Evolutionary conservation across 306 rosid genomes (phyloP).

Genomic region (Lathyrus sativus): DNA sequence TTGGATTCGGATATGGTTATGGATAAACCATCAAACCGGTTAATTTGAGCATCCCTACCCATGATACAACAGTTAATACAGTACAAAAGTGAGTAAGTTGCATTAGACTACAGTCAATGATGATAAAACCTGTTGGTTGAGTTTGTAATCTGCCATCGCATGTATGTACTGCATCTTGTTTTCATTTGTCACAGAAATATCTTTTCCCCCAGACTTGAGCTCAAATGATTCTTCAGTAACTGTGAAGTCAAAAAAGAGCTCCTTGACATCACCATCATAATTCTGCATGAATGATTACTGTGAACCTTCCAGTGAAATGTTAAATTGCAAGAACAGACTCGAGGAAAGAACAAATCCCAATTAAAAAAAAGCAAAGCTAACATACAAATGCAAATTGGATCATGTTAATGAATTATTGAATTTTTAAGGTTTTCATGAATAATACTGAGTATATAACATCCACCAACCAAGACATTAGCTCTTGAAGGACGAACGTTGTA

Average conservation of each 20-base stretch:
- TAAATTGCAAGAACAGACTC: constrained; percentile 35
- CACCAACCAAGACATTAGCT: constrained; percentile 26
- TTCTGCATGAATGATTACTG: constrained; percentile 62
- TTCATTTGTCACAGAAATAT: constrained; percentile 77
- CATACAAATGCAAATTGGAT: constrained; percentile 16
- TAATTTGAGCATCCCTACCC: too few relatives aligned
- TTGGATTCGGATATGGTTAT: too few relatives aligned
- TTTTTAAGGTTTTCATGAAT: constrained; percentile 23
- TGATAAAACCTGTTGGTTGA: constrained; percentile 80
- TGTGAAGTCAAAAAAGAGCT: constrained; percentile 87
- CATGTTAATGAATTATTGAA: constrained; percentile 17
- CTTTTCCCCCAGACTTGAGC: constrained; percentile 92
- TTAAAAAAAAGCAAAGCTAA: constrained; percentile 20
- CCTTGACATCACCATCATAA: constrained; percentile 80
- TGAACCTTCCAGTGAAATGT: constrained; percentile 23
- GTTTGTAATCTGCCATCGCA: constrained; percentile 96
- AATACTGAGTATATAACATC: constrained; percentile 17
- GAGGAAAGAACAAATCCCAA: constrained; percentile 19
- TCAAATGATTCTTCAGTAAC: constrained; percentile 96
- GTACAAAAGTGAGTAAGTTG: too few relatives aligned
- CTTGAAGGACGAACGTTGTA: constrained; percentile 30
- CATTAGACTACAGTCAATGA: too few relatives aligned
- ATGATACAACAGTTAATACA: constrained; percentile 16
- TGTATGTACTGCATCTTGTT: constrained; percentile 96
- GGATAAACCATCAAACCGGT: too few relatives aligned